Conservation (phyloP, 148 eudicot species). For the Rhododendron ferrugineum region DNA sequence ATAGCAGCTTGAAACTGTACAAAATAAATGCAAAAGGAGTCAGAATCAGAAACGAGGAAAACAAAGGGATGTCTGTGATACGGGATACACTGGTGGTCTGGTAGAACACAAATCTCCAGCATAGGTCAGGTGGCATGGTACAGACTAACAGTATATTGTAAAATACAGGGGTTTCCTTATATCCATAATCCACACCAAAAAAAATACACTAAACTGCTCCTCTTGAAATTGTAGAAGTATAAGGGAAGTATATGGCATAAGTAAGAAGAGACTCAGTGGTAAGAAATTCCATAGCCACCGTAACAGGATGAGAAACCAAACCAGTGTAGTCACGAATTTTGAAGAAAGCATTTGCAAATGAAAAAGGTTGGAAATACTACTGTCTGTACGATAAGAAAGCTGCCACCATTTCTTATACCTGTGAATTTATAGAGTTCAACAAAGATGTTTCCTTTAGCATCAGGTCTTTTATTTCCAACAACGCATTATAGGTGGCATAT, state of each 20-base stretch:
- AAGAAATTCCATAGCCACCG: neutral
- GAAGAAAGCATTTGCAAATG: neutral
- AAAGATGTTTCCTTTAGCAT: conserved; percentile 77
- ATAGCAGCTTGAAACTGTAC: conserved; percentile 64
- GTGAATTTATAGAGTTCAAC: conserved; percentile 59
- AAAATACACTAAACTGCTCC: neutral
- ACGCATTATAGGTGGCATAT: conserved; percentile 66
- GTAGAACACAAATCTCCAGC: neutral
- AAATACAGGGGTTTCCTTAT: neutral
- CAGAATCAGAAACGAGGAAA: neutral
- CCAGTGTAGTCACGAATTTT: neutral
- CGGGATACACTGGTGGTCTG: neutral
- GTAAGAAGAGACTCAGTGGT: neutral
- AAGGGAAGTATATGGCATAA: neutral
- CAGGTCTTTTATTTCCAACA: conserved; percentile 65
- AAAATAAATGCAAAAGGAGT: conserved; percentile 2
- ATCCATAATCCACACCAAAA: neutral
- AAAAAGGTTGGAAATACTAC: neutral
- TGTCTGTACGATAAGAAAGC: neutral
- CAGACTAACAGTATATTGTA: neutral
- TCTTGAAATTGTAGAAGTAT: neutral
- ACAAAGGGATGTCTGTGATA: neutral
- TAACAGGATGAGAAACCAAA: neutral
- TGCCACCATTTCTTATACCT: conserved; percentile 32
- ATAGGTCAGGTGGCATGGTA: neutral